Evolutionary conservation across 352 stramenopile species (phyloP).

Genomic region (Phytophthora aleatoria): DNA sequence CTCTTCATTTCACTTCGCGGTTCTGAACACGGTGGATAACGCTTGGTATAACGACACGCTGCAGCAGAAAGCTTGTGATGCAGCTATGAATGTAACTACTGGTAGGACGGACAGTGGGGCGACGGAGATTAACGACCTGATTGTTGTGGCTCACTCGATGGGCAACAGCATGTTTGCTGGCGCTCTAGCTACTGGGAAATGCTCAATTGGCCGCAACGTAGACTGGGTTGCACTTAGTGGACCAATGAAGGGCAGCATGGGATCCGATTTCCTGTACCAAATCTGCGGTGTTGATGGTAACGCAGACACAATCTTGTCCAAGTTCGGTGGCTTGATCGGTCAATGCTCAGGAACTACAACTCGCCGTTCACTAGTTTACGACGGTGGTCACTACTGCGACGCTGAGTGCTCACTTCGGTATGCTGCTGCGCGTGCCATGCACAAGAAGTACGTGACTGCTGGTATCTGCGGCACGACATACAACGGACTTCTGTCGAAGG

Average conservation of each 20-base stretch:
- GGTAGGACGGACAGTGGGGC: constrained; percentile 14
- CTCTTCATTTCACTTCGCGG: constrained; percentile 45
- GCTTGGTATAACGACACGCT: constrained; percentile 53
- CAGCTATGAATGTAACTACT: constrained; percentile 36
- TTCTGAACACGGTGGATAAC: constrained; percentile 55
- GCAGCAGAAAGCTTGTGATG: constrained; percentile 44
- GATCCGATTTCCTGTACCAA: constrained; percentile 45
- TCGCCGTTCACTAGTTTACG: constrained; percentile 41
- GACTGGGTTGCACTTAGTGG: constrained; percentile 46
- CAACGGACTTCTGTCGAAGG: constrained; percentile 44
- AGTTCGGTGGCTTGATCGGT: constrained; percentile 39
- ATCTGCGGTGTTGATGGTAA: constrained; percentile 35
- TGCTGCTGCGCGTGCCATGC: constrained; percentile 34
- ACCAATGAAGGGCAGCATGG: constrained; percentile 58
- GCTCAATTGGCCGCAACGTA: constrained; percentile 38
- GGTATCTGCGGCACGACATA: constrained; percentile 47
- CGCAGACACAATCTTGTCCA: constrained; percentile 18
- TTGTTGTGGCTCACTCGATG: constrained; percentile 64
- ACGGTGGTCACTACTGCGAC: constrained; percentile 41
- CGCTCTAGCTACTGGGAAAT: constrained; percentile 50
- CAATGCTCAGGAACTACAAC: constrained; percentile 46
- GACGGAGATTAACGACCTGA: constrained; percentile 53
- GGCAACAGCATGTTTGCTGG: constrained; percentile 55
- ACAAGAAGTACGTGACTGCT: constrained; percentile 41
- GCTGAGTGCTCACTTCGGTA: constrained; percentile 34